Percentiles rank a stretch among this genome's conserved stretches.
Conservation (phyloP, 345 rosid species). For the Lumnitzera littorea region DNA sequence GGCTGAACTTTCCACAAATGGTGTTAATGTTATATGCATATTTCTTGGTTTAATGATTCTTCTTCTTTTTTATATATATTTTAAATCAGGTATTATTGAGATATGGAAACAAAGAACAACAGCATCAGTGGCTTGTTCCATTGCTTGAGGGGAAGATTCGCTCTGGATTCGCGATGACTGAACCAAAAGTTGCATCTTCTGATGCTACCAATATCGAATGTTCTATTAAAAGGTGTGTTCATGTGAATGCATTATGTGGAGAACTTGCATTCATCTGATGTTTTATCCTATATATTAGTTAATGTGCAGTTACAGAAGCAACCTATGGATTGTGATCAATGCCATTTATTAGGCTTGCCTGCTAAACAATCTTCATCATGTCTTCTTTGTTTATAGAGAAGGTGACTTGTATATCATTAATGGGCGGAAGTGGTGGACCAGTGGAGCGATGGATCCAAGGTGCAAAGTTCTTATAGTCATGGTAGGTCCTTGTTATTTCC, state of each 20-base stretch:
- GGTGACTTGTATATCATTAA: slow-evolving; percentile 78
- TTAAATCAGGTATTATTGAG: slow-evolving; percentile 67
- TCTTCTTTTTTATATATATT: neutral
- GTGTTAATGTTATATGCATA: too few species aligned
- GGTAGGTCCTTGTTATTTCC: slow-evolving; percentile 45
- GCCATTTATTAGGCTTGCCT: neutral
- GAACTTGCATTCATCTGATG: neutral
- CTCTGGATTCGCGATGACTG: slow-evolving; percentile 99
- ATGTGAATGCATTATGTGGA: neutral
- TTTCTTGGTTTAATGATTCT: too few species aligned
- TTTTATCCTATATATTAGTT: neutral
- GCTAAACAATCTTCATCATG: slow-evolving; percentile 3
- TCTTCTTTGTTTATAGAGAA: slow-evolving; percentile 37
- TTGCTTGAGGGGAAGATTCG: slow-evolving; percentile 89
- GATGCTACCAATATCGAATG: slow-evolving; percentile 98
- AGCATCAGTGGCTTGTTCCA: slow-evolving; percentile 81
- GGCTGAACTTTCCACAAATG: too few species aligned
- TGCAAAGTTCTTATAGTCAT: slow-evolving; percentile 89
- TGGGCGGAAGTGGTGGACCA: slow-evolving; percentile 99
- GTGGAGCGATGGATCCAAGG: slow-evolving; percentile 99
- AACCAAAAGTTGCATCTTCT: slow-evolving; percentile 97
- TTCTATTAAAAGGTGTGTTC: slow-evolving; percentile 65
- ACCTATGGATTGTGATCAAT: too few species aligned
- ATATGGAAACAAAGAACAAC: slow-evolving; percentile 87
- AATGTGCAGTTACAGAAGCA: too few species aligned